Conservation (phyloP, 2,329 filamentous ascomycete species). For the Colletotrichum sp. region DNA sequence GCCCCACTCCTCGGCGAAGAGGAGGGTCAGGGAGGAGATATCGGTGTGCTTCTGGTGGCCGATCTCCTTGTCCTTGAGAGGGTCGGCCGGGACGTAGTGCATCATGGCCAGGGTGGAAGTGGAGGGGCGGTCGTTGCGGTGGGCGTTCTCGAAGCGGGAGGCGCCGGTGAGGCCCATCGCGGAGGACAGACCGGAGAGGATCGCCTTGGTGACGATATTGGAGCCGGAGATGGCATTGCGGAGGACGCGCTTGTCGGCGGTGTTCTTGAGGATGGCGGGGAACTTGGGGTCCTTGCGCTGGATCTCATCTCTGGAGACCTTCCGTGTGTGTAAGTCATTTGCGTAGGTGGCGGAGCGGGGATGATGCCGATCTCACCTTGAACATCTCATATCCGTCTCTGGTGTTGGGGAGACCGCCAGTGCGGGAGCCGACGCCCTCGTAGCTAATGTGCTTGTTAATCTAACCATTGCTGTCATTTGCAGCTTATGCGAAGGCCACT, state of each 20-base stretch:
- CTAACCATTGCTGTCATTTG: too few relatives aligned
- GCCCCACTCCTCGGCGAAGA: slow-evolving; percentile 62
- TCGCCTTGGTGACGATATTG: slow-evolving; percentile 55
- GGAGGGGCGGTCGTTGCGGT: slow-evolving; percentile 54
- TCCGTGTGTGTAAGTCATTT: neutral
- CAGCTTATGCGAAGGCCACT: slow-evolving; percentile 3
- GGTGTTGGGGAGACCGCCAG: slow-evolving; percentile 49
- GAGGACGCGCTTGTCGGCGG: slow-evolving; percentile 48
- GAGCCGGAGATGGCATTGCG: slow-evolving; percentile 54
- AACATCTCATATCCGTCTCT: slow-evolving; percentile 60
- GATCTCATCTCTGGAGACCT: slow-evolving; percentile 52
- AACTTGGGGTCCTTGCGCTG: slow-evolving; percentile 50
- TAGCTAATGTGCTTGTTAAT: slow-evolving; percentile 36
- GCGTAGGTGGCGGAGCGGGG: slow-evolving; percentile 21
- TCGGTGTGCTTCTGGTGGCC: slow-evolving; percentile 63
- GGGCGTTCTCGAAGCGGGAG: slow-evolving; percentile 52
- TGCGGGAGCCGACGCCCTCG: slow-evolving; percentile 52
- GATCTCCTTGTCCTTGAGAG: slow-evolving; percentile 42
- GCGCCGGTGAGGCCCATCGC: slow-evolving; percentile 48
- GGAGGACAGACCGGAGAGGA: slow-evolving; percentile 52
- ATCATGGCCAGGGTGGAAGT: slow-evolving; percentile 58
- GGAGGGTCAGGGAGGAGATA: slow-evolving; percentile 57
- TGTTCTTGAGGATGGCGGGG: slow-evolving; percentile 52
- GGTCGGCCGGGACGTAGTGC: slow-evolving; percentile 55
- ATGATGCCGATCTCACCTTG: slow-evolving; percentile 33